These are phyloP conservation scores for Rhizopogon vesiculosus DNA, from an alignment of 768 basidiomycete genomes.

Conservation along the genomic window DNA sequence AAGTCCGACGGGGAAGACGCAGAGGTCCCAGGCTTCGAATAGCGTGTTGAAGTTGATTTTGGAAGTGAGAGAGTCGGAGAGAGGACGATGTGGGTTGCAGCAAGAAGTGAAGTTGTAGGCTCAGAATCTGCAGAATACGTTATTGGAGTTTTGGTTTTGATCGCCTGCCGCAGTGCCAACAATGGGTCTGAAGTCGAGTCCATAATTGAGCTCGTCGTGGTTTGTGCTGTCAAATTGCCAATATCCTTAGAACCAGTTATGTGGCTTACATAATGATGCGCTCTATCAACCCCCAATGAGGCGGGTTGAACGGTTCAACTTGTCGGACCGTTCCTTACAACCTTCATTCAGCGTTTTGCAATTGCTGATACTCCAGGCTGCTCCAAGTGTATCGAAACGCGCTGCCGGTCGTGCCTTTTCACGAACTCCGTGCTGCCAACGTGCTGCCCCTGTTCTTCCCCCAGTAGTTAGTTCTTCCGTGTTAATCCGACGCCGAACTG, in stretches of 20 bases:
- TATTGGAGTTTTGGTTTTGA: slow-evolving; percentile 48
- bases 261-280: neutral
- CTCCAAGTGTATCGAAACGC: neutral
- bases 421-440: neutral
- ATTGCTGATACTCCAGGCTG: no score
- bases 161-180: slow-evolving; percentile 54
- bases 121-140: slow-evolving; percentile 36
- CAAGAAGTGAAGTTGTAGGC: slow-evolving; percentile 41
- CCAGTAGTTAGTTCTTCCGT: neutral
- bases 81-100: slow-evolving; percentile 65
- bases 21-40: slow-evolving; percentile 56
- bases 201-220: slow-evolving; percentile 8
- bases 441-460: neutral
- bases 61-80: slow-evolving; percentile 49
- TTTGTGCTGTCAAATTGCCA: neutral
- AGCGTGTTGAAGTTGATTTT: slow-evolving; percentile 75
- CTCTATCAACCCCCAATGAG: neutral
- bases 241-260: no score
- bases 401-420: neutral
- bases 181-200: slow-evolving; percentile 40
- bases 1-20: slow-evolving; percentile 40
- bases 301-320: neutral
- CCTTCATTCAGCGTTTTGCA: no score
- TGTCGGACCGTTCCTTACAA: no score
- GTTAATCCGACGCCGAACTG: neutral